Evolutionary conservation across 176 grass and related monocot species (phyloP), one percentile per base, ranked within the genome.

Genomic region (Oryza meridionalis): DNA sequence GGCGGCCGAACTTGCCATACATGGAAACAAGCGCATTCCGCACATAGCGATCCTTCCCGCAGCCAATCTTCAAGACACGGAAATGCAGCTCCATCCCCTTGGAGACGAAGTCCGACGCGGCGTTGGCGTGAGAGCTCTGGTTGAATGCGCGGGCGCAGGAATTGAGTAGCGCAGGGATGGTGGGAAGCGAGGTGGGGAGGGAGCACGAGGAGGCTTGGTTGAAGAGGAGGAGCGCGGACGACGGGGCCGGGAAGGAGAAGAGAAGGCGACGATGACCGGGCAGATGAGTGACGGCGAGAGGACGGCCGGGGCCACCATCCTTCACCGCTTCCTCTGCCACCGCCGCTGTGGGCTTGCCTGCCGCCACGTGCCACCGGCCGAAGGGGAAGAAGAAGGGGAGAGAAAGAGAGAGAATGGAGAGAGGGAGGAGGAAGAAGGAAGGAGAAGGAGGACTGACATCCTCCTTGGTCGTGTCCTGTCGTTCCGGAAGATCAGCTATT

Each of bases 81-180:
- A 82, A 90, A 17, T 94, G 90, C 11, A 94, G 76, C 80, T 92
- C 88, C 5, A 65, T 12, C 24, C 90, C 94, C 61, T 91, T 90
- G 17, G 75, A 35, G 3, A 75, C 69, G n/a, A 87, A 73, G n/a
- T 64, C 82, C 1, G 26, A 73, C 7, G 74, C 44, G 31, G 67
- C 67, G 12, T 53, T 15, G 66, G 40, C 31, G 25, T 24, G 4
- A 2, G 53, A 24, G 71, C 71, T 49, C 19, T 76, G 65, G 16
- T 40, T 75, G 80, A 92, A 88, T 13, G 91, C 83, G 11, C 94
- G 90, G 22, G 72, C 87, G 22, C 94, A 94, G 8, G 94, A 91
- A 63, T 92, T 97, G 83, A 97, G 76, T 6, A 97, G 88, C 5
- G 89, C 87, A 0, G 94, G 88, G 76, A 91, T 91, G 27, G 84